Evolutionary conservation across 1,284 basidiomycete genomes (phyloP).

Genomic region (Marasmius fiardii): DNA sequence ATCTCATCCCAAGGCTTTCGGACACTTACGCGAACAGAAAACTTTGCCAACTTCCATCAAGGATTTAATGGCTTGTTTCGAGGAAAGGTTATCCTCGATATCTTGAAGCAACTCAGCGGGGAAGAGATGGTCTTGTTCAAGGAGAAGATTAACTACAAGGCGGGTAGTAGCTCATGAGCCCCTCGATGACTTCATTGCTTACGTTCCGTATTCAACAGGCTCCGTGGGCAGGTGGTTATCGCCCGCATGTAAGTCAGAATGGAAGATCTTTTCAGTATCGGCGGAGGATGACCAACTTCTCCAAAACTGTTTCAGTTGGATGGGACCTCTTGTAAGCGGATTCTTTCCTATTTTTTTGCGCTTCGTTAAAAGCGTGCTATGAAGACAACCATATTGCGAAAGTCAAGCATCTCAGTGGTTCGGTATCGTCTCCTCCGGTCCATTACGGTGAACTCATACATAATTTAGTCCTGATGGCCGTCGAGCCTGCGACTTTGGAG

Average conservation of each 20-base stretch:
- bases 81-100: conserved; percentile 6
- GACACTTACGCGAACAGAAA: conserved; percentile 16
- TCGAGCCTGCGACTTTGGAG: conserved; percentile 15
- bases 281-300: not conserved
- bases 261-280: not conserved
- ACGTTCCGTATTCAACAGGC: conserved; percentile 4
- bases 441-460: not conserved
- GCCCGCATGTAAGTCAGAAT: conserved; percentile 14
- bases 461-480: conserved; percentile 13
- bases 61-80: conserved; percentile 16
- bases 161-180: not conserved
- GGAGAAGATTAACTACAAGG: conserved; percentile 21
- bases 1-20: conserved; percentile 7
- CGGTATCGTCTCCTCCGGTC: not conserved
- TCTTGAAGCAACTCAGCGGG: conserved; percentile 13
- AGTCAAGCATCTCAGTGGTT: conserved; percentile 8
- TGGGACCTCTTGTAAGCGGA: conserved; percentile 13
- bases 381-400: conserved; percentile 7
- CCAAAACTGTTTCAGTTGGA: conserved; percentile 7
- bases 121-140: conserved; percentile 20
- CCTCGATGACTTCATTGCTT: not conserved
- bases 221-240: conserved; percentile 15
- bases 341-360: conserved; percentile 1
- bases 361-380: not conserved
- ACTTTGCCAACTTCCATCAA: conserved; percentile 16